Evolutionary conservation across 768 basidiomycete species (phyloP).

Genomic region (Phanerodontia chrysosporium): DNA sequence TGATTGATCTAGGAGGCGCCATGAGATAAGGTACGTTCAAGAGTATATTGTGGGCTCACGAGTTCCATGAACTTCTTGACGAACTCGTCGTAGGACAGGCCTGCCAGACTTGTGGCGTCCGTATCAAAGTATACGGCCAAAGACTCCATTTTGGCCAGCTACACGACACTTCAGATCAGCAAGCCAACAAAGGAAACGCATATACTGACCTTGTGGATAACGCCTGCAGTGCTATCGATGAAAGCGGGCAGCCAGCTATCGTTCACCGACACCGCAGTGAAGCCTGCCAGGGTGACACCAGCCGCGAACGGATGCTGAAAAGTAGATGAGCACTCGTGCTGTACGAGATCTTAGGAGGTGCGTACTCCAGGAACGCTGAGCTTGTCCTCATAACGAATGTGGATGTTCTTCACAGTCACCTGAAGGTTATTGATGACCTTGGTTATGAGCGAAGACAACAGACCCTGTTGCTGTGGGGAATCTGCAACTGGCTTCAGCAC

Average conservation of each 20-base stretch:
- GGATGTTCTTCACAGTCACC: constrained; percentile 92
- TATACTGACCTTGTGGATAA: constrained; percentile 76
- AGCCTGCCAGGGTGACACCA: constrained; percentile 83
- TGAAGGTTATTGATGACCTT: constrained; percentile 96
- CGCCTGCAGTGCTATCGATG: constrained; percentile 82
- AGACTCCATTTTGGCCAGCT: constrained; percentile 85
- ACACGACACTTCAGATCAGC: constrained; percentile 9
- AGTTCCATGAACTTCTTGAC: constrained; percentile 70
- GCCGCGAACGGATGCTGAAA: constrained; percentile 89
- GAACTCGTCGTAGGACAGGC: constrained; percentile 57
- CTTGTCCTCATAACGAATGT: constrained; percentile 94
- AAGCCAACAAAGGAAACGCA: background rate
- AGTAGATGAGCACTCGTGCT: too few relatives aligned
- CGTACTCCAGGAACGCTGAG: constrained; percentile 88
- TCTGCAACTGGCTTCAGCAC: constrained; percentile 29
- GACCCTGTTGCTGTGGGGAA: constrained; percentile 75
- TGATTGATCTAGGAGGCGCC: constrained; percentile 42
- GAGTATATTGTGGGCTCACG: too few relatives aligned
- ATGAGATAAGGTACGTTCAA: too few relatives aligned
- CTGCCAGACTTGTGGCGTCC: constrained; percentile 77
- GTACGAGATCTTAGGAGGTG: constrained; percentile 6
- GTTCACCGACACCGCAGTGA: constrained; percentile 87
- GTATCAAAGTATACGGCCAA: constrained; percentile 95
- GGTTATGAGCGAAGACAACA: constrained; percentile 75
- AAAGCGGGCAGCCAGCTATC: constrained; percentile 86